Percentiles rank a stretch among this genome's conserved stretches.
phyloP scores from a whole-genome alignment of 257 asterid genomes.

The Fraxinus anomala region DNA sequence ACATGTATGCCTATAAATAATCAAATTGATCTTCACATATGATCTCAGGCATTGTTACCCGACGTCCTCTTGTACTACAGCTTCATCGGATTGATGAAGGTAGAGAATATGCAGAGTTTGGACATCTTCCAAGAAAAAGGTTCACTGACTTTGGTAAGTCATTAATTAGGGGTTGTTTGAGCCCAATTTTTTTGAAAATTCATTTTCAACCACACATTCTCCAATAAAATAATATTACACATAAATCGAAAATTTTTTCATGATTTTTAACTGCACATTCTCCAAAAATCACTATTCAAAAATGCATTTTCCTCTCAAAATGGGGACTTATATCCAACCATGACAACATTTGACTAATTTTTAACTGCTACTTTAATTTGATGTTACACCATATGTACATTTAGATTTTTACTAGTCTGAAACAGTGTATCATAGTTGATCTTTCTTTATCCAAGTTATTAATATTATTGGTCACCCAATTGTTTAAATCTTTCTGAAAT shows the following conservation, averaged over 20 bases:
- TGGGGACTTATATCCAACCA: not conserved
- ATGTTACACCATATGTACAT: not conserved
- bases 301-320: too few relatives aligned
- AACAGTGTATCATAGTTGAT: not conserved
- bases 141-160: constrained; percentile 72
- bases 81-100: constrained; percentile 76
- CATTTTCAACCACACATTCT: too few relatives aligned
- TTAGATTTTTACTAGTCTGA: not conserved
- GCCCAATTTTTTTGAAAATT: too few relatives aligned
- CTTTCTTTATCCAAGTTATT: not conserved
- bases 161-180: not conserved
- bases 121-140: constrained; percentile 73
- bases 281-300: too few relatives aligned
- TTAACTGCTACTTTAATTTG: not conserved
- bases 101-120: constrained; percentile 82
- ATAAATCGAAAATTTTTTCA: too few relatives aligned
- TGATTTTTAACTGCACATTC: too few relatives aligned
- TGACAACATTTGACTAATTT: not conserved
- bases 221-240: too few relatives aligned
- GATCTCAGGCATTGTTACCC: constrained; percentile 68
- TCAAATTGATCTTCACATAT: not conserved
- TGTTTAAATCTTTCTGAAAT: not conserved
- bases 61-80: constrained; percentile 82
- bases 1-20: not conserved
- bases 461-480: not conserved